Percentiles rank a stretch among this genome's conserved stretches.
These are phyloP conservation scores for Podospora bellae-mahoneyi DNA, from an alignment of 495 filamentous ascomycete species.

Conservation along the genomic window DNA sequence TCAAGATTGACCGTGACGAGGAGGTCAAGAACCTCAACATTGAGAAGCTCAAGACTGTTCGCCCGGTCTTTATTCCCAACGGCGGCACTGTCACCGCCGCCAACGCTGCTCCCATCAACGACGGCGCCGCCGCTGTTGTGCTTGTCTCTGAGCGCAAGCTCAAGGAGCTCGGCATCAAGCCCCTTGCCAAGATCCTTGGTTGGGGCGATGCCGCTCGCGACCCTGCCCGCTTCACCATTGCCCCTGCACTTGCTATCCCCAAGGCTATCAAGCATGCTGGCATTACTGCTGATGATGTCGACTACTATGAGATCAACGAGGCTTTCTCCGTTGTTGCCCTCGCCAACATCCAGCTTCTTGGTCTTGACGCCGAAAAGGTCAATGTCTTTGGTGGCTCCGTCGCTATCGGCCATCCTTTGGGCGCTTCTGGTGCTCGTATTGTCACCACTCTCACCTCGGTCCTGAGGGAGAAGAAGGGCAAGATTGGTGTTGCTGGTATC, in stretches of 20 bases:
- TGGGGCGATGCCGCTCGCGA: slow-evolving; percentile 92
- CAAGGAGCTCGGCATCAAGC: slow-evolving; percentile 82
- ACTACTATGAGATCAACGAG: slow-evolving; percentile 98
- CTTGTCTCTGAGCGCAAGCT: slow-evolving; percentile 87
- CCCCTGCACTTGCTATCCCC: slow-evolving; percentile 90
- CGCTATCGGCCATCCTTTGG: slow-evolving; percentile 91
- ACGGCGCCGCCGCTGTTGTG: slow-evolving; percentile 86
- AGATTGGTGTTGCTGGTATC: slow-evolving; percentile 91
- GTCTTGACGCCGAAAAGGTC: slow-evolving; percentile 76
- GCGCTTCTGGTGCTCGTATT: slow-evolving; percentile 89
- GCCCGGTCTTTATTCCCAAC: slow-evolving; percentile 77
- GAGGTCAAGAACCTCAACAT: slow-evolving; percentile 97
- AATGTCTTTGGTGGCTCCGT: slow-evolving; percentile 95
- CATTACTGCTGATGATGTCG: slow-evolving; percentile 67
- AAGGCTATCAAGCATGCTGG: slow-evolving; percentile 93
- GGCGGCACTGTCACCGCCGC: slow-evolving; percentile 93
- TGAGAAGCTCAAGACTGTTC: slow-evolving; percentile 79
- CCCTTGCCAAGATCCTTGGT: slow-evolving; percentile 89
- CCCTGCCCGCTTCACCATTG: slow-evolving; percentile 92
- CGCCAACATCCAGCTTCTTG: slow-evolving; percentile 89
- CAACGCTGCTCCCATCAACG: slow-evolving; percentile 93
- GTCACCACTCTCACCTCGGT: slow-evolving; percentile 88
- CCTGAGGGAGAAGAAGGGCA: slow-evolving; percentile 81
- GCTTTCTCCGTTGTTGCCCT: slow-evolving; percentile 95
- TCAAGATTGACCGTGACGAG: slow-evolving; percentile 80